phyloP scores from a whole-genome alignment of 345 rosid species.

The Moringa oleifera region DNA sequence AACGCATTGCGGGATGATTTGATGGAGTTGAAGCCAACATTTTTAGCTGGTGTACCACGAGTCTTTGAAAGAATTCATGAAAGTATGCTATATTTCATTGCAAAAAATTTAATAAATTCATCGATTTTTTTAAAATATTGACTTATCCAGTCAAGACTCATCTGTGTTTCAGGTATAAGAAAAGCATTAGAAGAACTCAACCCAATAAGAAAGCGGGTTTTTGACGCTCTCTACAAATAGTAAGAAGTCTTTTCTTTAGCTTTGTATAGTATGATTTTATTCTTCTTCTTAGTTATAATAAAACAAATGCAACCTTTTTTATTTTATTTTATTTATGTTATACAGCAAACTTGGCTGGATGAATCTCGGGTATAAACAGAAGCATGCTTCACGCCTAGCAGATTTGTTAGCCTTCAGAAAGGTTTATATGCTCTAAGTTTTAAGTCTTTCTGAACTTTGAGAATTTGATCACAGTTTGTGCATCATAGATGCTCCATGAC shows the following conservation, averaged over 20 bases:
- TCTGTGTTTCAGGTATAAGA: constrained; percentile 37
- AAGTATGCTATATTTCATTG: constrained; percentile 34
- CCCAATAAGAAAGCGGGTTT: constrained; percentile 58
- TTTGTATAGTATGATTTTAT: neutral
- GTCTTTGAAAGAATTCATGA: constrained; percentile 86
- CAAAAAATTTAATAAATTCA: neutral
- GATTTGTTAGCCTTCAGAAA: constrained; percentile 95
- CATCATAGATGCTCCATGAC: neutral
- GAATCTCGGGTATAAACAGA: constrained; percentile 80
- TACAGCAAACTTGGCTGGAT: constrained; percentile 87
- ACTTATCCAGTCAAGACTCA: neutral
- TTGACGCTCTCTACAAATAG: constrained; percentile 69
- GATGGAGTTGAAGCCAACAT: constrained; percentile 82
- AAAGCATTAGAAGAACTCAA: constrained; percentile 68
- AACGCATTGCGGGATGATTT: constrained; percentile 77
- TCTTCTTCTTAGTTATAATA: neutral
- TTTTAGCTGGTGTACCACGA: constrained; percentile 91
- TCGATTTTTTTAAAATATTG: neutral
- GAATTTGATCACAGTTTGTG: neutral
- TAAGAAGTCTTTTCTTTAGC: constrained; percentile 28
- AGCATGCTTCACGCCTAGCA: constrained; percentile 72
- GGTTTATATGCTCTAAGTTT: constrained; percentile 32
- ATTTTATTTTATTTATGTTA: neutral
- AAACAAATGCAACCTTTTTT: constrained; percentile 5
- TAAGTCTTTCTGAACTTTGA: constrained; percentile 6